A percentile compares a stretch with the other conserved stretches of the same genome.
phyloP scores from a whole-genome alignment of 2,329 filamentous ascomycete genomes.

The Didymella pinodella region DNA sequence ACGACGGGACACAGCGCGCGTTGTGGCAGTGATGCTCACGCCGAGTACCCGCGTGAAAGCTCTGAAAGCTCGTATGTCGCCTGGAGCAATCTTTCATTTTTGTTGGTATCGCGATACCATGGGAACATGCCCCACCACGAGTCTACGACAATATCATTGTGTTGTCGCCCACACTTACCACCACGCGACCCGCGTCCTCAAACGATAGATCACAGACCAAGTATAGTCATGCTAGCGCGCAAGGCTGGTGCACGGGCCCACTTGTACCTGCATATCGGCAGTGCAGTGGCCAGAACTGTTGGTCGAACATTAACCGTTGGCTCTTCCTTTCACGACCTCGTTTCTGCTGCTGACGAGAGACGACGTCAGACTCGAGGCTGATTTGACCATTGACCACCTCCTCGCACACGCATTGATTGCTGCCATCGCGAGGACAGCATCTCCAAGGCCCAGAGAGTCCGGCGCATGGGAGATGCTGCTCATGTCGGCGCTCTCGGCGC shows the following conservation, averaged over 20 bases:
- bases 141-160: conserved; percentile 6
- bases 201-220: conserved; percentile 30
- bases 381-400: not conserved
- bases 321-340: conserved; percentile 14
- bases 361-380: not conserved
- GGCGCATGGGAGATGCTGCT: conserved; percentile 1
- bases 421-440: not conserved
- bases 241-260: conserved; percentile 26
- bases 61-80: not conserved
- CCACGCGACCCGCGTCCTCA: conserved; percentile 22
- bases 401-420: conserved; percentile 1
- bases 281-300: conserved; percentile 16
- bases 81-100: not conserved
- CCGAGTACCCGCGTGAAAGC: not conserved
- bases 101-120: not conserved
- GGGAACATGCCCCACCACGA: conserved; percentile 11
- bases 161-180: conserved; percentile 27
- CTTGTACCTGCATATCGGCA: conserved; percentile 36
- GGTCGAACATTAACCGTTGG: conserved; percentile 30
- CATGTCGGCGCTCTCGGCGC: conserved; percentile 8
- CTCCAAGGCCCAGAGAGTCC: conserved; percentile 1
- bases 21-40: not conserved
- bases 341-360: conserved; percentile 17
- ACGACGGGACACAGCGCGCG: conserved; percentile 1
- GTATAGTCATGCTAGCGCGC: conserved; percentile 21